phyloP scores from a whole-genome alignment of 148 eudicot species.

The Rhododendron mucronatum region DNA sequence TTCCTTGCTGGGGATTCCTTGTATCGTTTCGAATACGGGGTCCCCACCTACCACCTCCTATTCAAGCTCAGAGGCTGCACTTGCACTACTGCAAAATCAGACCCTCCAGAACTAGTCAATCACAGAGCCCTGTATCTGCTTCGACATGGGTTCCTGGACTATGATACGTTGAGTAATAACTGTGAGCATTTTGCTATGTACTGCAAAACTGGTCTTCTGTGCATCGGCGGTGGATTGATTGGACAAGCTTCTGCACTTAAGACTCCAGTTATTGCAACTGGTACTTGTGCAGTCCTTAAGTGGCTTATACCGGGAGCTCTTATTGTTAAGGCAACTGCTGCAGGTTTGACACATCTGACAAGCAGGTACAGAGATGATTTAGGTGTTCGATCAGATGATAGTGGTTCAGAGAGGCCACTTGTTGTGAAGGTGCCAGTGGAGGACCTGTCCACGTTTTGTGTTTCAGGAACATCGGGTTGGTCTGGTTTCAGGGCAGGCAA shows the following conservation, averaged over 20 bases:
- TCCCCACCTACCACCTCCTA: neutral
- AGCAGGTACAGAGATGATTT: conserved; percentile 1
- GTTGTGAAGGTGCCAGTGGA: conserved; percentile 4
- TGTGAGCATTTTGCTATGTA: conserved; percentile 37
- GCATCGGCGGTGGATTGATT: conserved; percentile 7
- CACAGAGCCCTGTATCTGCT: conserved; percentile 24
- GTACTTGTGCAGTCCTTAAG: neutral
- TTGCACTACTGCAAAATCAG: conserved; percentile 30
- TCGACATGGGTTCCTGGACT: conserved; percentile 20
- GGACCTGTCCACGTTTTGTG: neutral
- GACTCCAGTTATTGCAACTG: neutral
- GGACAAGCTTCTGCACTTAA: neutral
- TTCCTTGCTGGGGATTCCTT: conserved; percentile 15
- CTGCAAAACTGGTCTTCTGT: conserved; percentile 25
- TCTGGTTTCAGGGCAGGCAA: neutral
- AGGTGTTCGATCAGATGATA: neutral
- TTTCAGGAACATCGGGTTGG: neutral
- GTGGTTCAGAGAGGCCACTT: neutral
- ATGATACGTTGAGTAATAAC: conserved; percentile 14
- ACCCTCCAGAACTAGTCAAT: conserved; percentile 17
- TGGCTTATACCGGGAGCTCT: neutral
- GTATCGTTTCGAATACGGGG: conserved; percentile 23
- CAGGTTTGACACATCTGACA: neutral
- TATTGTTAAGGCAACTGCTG: neutral
- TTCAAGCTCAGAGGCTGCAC: conserved; percentile 22